Base-by-base conservation (phyloP, 192 early-diverging fungal genomes). In the Coemansia sp. region DNA sequence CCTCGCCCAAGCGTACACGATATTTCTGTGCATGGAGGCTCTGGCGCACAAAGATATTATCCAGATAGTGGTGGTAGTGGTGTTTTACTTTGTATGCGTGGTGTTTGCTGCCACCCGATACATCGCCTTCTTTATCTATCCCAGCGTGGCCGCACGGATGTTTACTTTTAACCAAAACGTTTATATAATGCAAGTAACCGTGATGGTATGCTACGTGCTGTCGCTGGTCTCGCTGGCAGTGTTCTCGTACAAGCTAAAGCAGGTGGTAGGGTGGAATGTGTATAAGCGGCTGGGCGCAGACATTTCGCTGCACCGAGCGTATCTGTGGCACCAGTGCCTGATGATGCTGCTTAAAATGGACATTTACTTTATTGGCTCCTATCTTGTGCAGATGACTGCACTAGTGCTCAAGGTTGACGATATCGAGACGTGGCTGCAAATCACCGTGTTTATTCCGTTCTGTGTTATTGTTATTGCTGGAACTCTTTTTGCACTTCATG, bases 381-480 rank as follows among this genome's bases (percentile, higher is more conserved):
- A 65, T 19, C 68, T 69, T 7, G 58, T 81, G 36, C 73, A 77
- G 50, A 87, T 82, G 65, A 70, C 83, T 0, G 83, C 75, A 16
- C 61, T 90, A 48, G 59, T 88, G 8, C 69, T 88, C 13, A 65
- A 71, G 41, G 53, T 44, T 16, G 57, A 72, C 42, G 58, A 68
- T 37, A 45, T 38, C 14, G 77, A 79, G 55, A 62, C 70, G 5
- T 72, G 62, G 61, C 46, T 79, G 28, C 77, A 79, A 19, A 65
- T 79, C 14, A 69, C 70, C 14, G 70, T 79, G 15, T 68, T 65
- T 15, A 65, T 72, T 15, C 61, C 65, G 30, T 57, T 62, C 53
- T 65, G 64, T 30, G 49, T 79, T 28, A 50, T 69, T 18, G 12
- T 70, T 8, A 49, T 69, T 2, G 50, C 61, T 20, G 57, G 65